Percentiles rank a stretch among this genome's conserved stretches.
Evolutionary conservation across 805 yeast genomes (phyloP).

Genomic region (Ogataea angusta): DNA sequence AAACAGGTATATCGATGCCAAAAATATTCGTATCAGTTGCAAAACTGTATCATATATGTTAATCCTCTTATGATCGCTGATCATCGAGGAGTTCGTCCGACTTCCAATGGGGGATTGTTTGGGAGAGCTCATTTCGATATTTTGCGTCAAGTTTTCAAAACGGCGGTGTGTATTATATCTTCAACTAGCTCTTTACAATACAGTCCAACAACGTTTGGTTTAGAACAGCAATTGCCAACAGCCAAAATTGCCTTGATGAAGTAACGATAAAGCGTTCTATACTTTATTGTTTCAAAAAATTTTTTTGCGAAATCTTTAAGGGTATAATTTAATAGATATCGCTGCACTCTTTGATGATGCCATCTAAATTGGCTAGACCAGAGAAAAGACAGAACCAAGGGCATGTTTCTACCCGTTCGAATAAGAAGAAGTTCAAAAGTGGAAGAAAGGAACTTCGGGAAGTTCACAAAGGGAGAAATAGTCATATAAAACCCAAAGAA

Average conservation of each 20-base stretch:
- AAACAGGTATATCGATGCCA: slow-evolving; percentile 59
- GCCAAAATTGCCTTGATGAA: neutral
- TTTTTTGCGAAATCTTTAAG: slow-evolving; percentile 1
- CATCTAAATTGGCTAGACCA: slow-evolving; percentile 11
- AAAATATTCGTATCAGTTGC: slow-evolving; percentile 34
- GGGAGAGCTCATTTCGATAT: slow-evolving; percentile 4
- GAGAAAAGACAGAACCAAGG: neutral
- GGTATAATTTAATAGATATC: neutral
- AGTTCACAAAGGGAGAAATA: slow-evolving; percentile 38
- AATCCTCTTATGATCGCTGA: slow-evolving; percentile 8
- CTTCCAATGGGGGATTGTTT: slow-evolving; percentile 6
- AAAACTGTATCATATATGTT: slow-evolving; percentile 16
- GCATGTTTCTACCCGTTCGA: slow-evolving; percentile 6
- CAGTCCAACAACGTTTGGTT: no score
- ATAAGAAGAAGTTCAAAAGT: slow-evolving; percentile 27
- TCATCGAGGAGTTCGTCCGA: slow-evolving; percentile 5
- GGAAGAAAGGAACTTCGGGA: slow-evolving; percentile 64
- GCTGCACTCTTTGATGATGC: slow-evolving; percentile 9
- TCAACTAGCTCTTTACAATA: no score
- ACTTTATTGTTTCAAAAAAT: slow-evolving; percentile 6
- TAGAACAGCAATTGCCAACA: no score
- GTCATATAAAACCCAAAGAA: slow-evolving; percentile 14
- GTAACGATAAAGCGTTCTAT: neutral
- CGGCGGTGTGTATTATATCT: no score
- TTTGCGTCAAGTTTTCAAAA: neutral